Conservation (phyloP, 176 grass and related monocot genomes). For the Zea luxurians region DNA sequence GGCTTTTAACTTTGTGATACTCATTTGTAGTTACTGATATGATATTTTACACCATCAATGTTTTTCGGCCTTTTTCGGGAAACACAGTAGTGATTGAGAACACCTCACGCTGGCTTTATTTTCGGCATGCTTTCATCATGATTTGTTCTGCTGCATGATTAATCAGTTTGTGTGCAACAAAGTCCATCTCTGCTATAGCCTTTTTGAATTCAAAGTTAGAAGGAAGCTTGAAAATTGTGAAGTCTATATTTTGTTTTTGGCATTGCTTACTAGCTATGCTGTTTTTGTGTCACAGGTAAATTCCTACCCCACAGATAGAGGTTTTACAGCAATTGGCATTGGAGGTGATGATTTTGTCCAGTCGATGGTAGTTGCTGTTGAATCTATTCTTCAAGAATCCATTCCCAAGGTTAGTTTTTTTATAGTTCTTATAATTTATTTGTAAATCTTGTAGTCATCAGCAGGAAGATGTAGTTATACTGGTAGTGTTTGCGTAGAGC, state of each 20-base stretch:
- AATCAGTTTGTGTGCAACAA: constrained; percentile 4
- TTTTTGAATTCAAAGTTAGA: constrained; percentile 14
- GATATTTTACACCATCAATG: neutral
- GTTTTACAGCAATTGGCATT: constrained; percentile 94
- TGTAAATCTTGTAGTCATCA: neutral
- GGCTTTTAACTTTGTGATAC: neutral
- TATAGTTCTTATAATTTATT: neutral
- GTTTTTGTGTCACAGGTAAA: constrained; percentile 62
- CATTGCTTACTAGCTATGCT: constrained; percentile 4
- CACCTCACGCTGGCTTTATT: neutral
- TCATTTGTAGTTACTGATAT: neutral
- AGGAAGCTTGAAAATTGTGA: neutral
- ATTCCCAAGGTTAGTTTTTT: constrained; percentile 70
- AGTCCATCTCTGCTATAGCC: neutral
- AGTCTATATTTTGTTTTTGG: neutral
- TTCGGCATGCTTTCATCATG: constrained; percentile 10
- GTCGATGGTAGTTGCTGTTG: constrained; percentile 89
- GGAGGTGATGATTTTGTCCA: constrained; percentile 98
- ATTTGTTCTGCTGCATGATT: neutral
- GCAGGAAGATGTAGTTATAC: no score
- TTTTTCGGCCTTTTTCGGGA: neutral
- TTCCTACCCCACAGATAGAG: constrained; percentile 83
- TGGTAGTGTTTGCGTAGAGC: no score
- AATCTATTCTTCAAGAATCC: constrained; percentile 86
- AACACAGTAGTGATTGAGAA: constrained; percentile 8